These are phyloP conservation scores for Hypoxylon sp. DNA, from an alignment of 2,329 filamentous ascomycete species.

Conservation along the genomic window DNA sequence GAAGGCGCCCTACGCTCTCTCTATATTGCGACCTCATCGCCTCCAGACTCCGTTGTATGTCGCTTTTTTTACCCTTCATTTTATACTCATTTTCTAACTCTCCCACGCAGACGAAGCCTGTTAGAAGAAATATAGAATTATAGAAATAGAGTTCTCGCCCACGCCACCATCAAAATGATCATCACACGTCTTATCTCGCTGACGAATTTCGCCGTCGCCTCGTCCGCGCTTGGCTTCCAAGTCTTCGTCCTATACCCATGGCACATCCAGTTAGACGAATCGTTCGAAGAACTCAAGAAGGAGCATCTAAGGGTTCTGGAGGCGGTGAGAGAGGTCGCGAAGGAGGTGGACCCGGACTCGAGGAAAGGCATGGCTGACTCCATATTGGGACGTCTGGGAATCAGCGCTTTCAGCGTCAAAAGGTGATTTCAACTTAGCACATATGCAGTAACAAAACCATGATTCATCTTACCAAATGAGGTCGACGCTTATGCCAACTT, in stretches of 20 bases:
- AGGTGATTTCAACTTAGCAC: conserved; percentile 48
- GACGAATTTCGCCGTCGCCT: conserved; percentile 76
- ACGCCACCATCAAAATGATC: conserved; percentile 49
- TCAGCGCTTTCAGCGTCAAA: conserved; percentile 45
- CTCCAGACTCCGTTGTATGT: conserved; percentile 38
- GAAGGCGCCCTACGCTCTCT: conserved; percentile 42
- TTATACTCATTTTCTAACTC: conserved; percentile 27
- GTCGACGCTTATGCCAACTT: conserved; percentile 46
- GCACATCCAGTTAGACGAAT: conserved; percentile 75
- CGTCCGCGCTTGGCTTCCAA: conserved; percentile 76
- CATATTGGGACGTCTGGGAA: conserved; percentile 50
- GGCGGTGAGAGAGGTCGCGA: conserved; percentile 55
- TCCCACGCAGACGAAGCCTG: conserved; percentile 29
- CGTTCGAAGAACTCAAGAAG: conserved; percentile 71
- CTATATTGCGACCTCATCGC: conserved; percentile 37
- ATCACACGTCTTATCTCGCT: conserved; percentile 67
- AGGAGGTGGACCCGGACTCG: conserved; percentile 52
- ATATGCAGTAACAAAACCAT: conserved; percentile 44
- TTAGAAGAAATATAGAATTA: conserved; percentile 32
- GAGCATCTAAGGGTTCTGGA: conserved; percentile 67
- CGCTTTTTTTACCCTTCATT: conserved; percentile 5
- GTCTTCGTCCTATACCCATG: conserved; percentile 79
- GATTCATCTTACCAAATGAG: conserved; percentile 36
- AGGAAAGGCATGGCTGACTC: conserved; percentile 50
- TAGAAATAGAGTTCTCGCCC: conserved; percentile 19